Conservation (phyloP, 345 rosid species). For the Citrus mangshanensis region DNA sequence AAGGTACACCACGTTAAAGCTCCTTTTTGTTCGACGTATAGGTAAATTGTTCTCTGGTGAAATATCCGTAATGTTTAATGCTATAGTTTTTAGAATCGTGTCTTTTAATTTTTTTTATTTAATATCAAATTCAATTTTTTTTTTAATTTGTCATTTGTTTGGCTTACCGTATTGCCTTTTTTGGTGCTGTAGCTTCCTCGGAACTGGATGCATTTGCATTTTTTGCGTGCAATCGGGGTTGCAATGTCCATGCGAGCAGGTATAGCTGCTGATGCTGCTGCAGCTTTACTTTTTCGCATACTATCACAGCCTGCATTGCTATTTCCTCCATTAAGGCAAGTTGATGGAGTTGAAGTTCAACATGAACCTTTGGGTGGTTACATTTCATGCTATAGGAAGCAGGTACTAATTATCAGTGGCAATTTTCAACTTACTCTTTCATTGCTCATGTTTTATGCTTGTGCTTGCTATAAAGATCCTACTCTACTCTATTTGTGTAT, state of each 20-base stretch:
- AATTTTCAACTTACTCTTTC: neutral
- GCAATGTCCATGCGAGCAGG: slow-evolving; percentile 99
- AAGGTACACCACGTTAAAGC: neutral
- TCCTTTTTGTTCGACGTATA: neutral
- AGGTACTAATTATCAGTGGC: slow-evolving; percentile 41
- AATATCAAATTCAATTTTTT: neutral
- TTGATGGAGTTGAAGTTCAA: slow-evolving; percentile 82
- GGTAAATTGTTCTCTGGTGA: neutral
- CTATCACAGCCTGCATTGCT: slow-evolving; percentile 95
- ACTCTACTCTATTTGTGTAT: neutral
- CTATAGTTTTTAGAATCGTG: neutral
- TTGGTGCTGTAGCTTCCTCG: slow-evolving; percentile 74
- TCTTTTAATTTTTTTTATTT: neutral
- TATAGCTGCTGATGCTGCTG: slow-evolving; percentile 98
- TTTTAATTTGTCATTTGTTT: neutral
- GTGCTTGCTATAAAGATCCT: neutral
- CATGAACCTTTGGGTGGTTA: slow-evolving; percentile 72
- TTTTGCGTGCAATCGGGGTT: slow-evolving; percentile 95
- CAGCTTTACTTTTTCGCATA: slow-evolving; percentile 91
- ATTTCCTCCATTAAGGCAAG: slow-evolving; percentile 91
- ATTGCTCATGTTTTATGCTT: neutral
- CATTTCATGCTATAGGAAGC: slow-evolving; percentile 75
- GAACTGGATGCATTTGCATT: slow-evolving; percentile 99
- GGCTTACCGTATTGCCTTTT: slow-evolving; percentile 10
- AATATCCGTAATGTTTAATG: neutral